Evolutionary conservation across 129 eudicot genomes (phyloP).

Genomic region (Apium graveolens): DNA sequence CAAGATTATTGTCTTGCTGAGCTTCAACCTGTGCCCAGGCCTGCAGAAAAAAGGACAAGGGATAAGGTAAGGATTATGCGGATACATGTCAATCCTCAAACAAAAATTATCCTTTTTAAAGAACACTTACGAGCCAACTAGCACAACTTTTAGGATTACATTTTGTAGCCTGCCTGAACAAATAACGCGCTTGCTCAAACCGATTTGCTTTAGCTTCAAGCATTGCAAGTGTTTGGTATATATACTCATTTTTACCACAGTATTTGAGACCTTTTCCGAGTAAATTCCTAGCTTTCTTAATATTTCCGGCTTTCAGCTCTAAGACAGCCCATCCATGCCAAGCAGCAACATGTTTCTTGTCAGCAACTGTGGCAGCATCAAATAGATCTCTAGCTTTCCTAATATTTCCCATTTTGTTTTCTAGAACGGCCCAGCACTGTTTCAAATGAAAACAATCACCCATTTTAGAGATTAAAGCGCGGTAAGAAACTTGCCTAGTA

Average conservation of each 20-base stretch:
- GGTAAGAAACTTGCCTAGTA: not conserved
- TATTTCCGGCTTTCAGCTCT: conserved; percentile 79
- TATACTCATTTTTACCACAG: conserved; percentile 84
- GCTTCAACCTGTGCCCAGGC: conserved; percentile 99
- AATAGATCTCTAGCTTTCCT: conserved; percentile 81
- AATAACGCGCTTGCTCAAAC: conserved; percentile 69
- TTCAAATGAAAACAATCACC: conserved; percentile 16
- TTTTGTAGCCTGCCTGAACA: conserved; percentile 84
- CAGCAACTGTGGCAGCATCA: conserved; percentile 99
- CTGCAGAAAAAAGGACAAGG: conserved; percentile 23
- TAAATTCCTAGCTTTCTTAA: conserved; percentile 77
- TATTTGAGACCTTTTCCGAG: conserved; percentile 72
- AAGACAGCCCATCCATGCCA: conserved; percentile 99
- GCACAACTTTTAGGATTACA: conserved; percentile 93
- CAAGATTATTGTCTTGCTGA: conserved; percentile 49
- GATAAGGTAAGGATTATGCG: not conserved
- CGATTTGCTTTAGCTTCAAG: conserved; percentile 89
- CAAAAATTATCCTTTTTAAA: not conserved
- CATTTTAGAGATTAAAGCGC: not conserved
- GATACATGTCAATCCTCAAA: not conserved
- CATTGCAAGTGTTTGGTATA: conserved; percentile 86
- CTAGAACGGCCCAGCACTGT: conserved; percentile 97
- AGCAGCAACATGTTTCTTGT: conserved; percentile 85
- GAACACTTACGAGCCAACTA: conserved; percentile 90
- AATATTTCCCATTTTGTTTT: conserved; percentile 72